Conservation (phyloP, 106 monocot species). For the Vanilla planifolia region DNA sequence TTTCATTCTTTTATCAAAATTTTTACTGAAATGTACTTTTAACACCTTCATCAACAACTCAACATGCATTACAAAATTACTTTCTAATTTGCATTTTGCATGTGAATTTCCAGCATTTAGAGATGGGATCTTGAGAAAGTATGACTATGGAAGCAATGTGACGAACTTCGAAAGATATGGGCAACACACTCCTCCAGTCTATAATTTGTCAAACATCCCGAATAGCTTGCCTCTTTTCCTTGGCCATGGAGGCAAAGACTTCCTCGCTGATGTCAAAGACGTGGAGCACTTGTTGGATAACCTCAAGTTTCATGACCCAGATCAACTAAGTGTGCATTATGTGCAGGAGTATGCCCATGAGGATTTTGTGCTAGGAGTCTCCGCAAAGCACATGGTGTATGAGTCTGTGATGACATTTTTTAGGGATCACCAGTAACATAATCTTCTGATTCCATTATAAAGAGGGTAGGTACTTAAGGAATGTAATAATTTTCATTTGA, state of each 20-base stretch:
- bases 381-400: slow-evolving; percentile 52
- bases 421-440: slow-evolving; percentile 8
- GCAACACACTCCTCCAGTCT: slow-evolving; percentile 27
- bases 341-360: slow-evolving; percentile 59
- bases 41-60: background rate
- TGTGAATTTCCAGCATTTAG: slow-evolving; percentile 30
- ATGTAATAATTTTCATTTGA: too few species aligned
- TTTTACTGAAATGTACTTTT: background rate
- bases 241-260: slow-evolving; percentile 45
- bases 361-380: slow-evolving; percentile 69
- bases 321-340: slow-evolving; percentile 31
- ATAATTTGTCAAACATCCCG: slow-evolving; percentile 38
- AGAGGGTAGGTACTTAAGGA: too few species aligned
- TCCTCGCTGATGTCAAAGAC: slow-evolving; percentile 24
- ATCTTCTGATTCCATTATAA: too few species aligned
- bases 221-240: slow-evolving; percentile 33
- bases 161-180: slow-evolving; percentile 35
- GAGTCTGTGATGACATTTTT: slow-evolving; percentile 49
- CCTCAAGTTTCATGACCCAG: slow-evolving; percentile 22
- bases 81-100: too few species aligned
- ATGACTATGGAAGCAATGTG: slow-evolving; percentile 15
- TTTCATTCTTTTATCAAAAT: background rate
- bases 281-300: slow-evolving; percentile 24
- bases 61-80: too few species aligned
- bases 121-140: slow-evolving; percentile 23